Evolutionary conservation across 495 filamentous ascomycete genomes (phyloP).

Genomic region (Penicillium robsamsonii): DNA sequence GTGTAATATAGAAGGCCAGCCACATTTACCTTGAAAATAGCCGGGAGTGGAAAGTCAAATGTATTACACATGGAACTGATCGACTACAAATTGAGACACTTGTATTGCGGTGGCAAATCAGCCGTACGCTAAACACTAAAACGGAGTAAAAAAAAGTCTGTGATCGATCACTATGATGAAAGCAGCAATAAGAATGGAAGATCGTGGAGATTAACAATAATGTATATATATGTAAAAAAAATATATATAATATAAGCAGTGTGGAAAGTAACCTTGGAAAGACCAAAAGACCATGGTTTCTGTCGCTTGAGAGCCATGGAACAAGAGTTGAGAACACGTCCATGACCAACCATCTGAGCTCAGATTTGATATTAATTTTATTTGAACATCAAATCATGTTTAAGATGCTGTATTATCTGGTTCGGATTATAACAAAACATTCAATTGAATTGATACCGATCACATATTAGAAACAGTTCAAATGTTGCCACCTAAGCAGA

Average conservation of each 20-base stretch:
- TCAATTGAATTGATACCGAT: neutral
- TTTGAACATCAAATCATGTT: neutral
- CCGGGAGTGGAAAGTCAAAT: slow-evolving; percentile 7
- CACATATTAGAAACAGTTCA: neutral
- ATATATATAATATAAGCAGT: neutral
- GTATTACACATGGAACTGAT: slow-evolving; percentile 7
- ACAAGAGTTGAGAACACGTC: neutral
- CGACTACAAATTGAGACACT: slow-evolving; percentile 3
- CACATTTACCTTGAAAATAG: neutral
- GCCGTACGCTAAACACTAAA: neutral
- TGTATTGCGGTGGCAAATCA: slow-evolving; percentile 20
- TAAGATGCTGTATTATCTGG: neutral
- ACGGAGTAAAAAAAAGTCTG: neutral
- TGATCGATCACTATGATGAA: neutral
- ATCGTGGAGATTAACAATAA: slow-evolving; percentile 4
- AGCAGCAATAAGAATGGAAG: neutral
- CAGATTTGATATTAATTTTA: neutral
- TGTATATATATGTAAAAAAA: neutral
- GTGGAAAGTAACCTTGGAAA: neutral
- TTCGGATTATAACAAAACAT: too few relatives aligned
- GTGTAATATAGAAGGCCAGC: slow-evolving; percentile 6
- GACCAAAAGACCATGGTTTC: slow-evolving; percentile 8
- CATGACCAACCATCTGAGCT: neutral
- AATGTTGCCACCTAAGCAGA: neutral
- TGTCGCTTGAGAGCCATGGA: slow-evolving; percentile 17